Evolutionary conservation across 2,329 filamentous ascomycete genomes (phyloP), one percentile per base, ranked within the genome.

Genomic region (Botryosphaeria dothidea): DNA sequence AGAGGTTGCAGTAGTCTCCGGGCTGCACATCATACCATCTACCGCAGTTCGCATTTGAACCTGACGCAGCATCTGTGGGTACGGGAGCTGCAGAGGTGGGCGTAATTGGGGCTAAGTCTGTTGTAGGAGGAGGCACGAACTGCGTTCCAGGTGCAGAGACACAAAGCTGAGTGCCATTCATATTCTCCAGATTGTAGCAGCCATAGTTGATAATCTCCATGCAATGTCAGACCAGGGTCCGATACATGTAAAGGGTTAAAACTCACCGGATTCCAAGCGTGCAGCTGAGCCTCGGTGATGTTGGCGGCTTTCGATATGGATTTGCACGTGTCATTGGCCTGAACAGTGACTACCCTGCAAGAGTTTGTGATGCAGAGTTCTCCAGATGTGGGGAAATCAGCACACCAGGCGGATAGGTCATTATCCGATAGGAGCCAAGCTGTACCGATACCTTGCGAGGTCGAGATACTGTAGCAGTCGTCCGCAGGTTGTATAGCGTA

Each of bases 1-100:
- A 61, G 29, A 73, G 56, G 64, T 75, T 74, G 62, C 77, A 79
- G 64, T 75, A 76, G 61, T 80, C 78, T 11, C 73, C 76, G 1
- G 65, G 34, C 34, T 68, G 9, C 1, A 71, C 73, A 19, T 69
- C 21, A 64, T 79, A 78, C 54, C 67, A 79, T 15, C 52, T 57
- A 25, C 69, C 75, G 62, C 75, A 78, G 4, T 68, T 45, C 0
- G 46, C 58, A 21, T 67, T 73, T 0, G 71, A 67, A 3, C 68
- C 70, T 3, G 64, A 48, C 38, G 70, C 72, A n/a, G 69, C 54
- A 45, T 74, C 68, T 2, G 72, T 72, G 2, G 73, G 73, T 4
- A 27, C 36, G 1, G 62, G 49, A 4, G 51, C 48, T 3, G 34
- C 19, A 3, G 23, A 23, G 0, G 25, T 46, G 19, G 31, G 19